phyloP scores from a whole-genome alignment of 257 asterid species.

The Mentha longifolia region DNA sequence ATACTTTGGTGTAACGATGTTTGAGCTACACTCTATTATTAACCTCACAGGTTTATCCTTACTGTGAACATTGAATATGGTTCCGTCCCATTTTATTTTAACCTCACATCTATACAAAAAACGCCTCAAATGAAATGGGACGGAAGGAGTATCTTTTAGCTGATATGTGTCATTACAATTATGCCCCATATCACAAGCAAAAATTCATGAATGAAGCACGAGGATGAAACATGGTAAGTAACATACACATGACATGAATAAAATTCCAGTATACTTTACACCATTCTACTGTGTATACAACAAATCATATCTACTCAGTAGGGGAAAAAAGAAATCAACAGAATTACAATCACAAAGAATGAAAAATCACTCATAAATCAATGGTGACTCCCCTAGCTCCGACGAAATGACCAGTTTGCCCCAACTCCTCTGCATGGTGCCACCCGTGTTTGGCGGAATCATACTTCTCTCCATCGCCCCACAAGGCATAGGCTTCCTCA shows the following conservation, averaged over 20 bases:
- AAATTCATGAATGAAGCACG: neutral
- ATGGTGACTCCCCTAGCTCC: slow-evolving; percentile 81
- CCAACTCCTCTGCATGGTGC: slow-evolving; percentile 48
- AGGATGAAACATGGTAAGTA: neutral
- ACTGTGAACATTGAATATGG: neutral
- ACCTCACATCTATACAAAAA: too few species aligned
- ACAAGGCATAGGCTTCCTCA: slow-evolving; percentile 88
- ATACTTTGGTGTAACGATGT: slow-evolving; percentile 17
- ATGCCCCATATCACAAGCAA: neutral
- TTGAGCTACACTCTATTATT: neutral
- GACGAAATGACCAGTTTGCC: slow-evolving; percentile 37
- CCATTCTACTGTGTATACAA: slow-evolving; percentile 21
- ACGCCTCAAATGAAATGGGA: too few species aligned
- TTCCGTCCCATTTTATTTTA: too few species aligned
- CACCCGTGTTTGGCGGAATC: slow-evolving; percentile 72
- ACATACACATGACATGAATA: neutral
- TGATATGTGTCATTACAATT: too few species aligned
- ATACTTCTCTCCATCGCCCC: slow-evolving; percentile 92
- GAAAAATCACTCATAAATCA: slow-evolving; percentile 42
- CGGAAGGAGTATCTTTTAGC: too few species aligned
- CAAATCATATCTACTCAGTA: slow-evolving; percentile 29
- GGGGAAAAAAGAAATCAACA: neutral
- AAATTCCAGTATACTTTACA: neutral
- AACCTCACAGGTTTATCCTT: neutral
- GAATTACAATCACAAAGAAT: slow-evolving; percentile 6